phyloP scores from a whole-genome alignment of 2,329 filamentous ascomycete species.

The Eutypa lata region DNA sequence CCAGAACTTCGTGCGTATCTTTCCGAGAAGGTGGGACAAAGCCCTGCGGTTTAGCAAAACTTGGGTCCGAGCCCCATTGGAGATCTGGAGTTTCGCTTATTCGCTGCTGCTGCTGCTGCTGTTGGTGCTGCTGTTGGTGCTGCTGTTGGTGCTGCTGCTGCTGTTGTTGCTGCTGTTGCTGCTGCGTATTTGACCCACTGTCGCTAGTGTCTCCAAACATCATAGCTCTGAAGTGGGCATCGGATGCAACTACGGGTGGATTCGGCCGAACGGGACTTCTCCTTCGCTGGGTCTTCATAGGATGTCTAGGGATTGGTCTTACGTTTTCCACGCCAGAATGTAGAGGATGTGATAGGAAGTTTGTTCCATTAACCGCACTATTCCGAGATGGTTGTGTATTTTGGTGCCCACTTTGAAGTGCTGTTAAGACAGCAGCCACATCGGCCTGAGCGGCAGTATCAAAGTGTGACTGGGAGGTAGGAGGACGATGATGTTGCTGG shows the following conservation, averaged over 20 bases:
- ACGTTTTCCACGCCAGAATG: constrained; percentile 14
- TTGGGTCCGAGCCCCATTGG: constrained; percentile 67
- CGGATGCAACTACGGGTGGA: constrained; percentile 14
- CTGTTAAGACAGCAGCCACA: constrained; percentile 26
- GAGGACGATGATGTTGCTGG: constrained; percentile 14
- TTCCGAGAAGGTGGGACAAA: constrained; percentile 56
- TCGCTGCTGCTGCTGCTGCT: too few relatives aligned
- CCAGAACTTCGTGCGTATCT: constrained; percentile 56
- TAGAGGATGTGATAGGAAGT: constrained; percentile 15
- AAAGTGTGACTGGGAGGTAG: constrained; percentile 14
- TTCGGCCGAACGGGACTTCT: constrained; percentile 19
- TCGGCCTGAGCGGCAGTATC: constrained; percentile 23
- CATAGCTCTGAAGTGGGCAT: constrained; percentile 38
- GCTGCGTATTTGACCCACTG: constrained; percentile 8
- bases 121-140: too few relatives aligned
- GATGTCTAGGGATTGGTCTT: constrained; percentile 12
- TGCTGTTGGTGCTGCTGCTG: too few relatives aligned
- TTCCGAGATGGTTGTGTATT: constrained; percentile 13
- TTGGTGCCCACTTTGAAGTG: constrained; percentile 24
- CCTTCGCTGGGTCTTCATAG: constrained; percentile 12
- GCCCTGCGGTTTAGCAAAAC: constrained; percentile 55
- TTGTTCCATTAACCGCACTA: constrained; percentile 11
- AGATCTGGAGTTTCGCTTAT: constrained; percentile 41
- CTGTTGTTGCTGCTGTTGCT: too few relatives aligned
- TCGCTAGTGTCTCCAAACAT: constrained; percentile 31